These are phyloP conservation scores for Talaromyces atroroseus DNA, from an alignment of 2,329 filamentous ascomycete species.

Conservation along the genomic window DNA sequence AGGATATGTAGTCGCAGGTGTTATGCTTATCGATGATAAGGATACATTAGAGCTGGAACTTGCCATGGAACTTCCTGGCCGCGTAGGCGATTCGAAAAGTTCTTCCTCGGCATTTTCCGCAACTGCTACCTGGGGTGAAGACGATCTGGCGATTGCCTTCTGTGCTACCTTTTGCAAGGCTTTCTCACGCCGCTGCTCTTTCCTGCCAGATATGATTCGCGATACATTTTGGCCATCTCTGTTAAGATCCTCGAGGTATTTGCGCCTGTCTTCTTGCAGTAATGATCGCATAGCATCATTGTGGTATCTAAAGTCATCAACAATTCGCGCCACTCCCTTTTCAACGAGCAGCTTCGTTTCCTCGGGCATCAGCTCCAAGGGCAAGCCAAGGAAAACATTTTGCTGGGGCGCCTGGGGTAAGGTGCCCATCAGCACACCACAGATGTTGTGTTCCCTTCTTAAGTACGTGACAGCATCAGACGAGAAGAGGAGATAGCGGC, in stretches of 20 bases:
- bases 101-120: slow-evolving; percentile 16
- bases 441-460: slow-evolving; percentile 75
- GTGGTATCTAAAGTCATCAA: slow-evolving; percentile 73
- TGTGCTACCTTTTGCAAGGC: slow-evolving; percentile 47
- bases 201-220: slow-evolving; percentile 41
- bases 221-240: slow-evolving; percentile 51
- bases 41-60: slow-evolving; percentile 16
- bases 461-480: slow-evolving; percentile 71
- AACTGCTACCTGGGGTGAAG: slow-evolving; percentile 7
- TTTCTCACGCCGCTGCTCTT: slow-evolving; percentile 46
- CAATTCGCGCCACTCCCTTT: slow-evolving; percentile 68
- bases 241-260: slow-evolving; percentile 56
- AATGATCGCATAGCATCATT: slow-evolving; percentile 56
- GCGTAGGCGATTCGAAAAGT: slow-evolving; percentile 21
- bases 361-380: slow-evolving; percentile 83
- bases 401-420: slow-evolving; percentile 91
- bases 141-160: slow-evolving; percentile 18
- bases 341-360: slow-evolving; percentile 79
- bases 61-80: slow-evolving; percentile 2
- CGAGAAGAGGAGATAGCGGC: slow-evolving; percentile 85
- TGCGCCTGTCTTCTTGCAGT: slow-evolving; percentile 52
- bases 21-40: slow-evolving; percentile 32
- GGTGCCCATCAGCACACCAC: slow-evolving; percentile 78
- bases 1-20: slow-evolving; percentile 47
- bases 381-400: slow-evolving; percentile 86